Conservation (phyloP, 495 filamentous ascomycete genomes). For the Daldinia childiae region DNA sequence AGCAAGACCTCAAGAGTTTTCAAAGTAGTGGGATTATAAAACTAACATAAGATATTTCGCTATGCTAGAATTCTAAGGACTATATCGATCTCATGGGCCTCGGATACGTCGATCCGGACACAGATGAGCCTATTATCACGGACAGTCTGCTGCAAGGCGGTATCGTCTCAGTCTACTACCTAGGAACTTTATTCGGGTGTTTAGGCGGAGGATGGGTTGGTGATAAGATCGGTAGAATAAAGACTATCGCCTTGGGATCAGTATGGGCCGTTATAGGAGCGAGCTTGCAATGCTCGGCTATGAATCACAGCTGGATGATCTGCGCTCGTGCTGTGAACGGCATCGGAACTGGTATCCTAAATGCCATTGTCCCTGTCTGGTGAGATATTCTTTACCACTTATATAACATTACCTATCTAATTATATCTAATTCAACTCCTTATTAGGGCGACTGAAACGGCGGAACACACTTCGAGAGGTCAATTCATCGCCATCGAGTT, state of each 20-base stretch:
- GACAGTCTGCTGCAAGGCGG: slow-evolving; percentile 73
- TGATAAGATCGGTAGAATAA: slow-evolving; percentile 69
- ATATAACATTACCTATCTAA: not conserved
- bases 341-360: slow-evolving; percentile 77
- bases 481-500: slow-evolving; percentile 79
- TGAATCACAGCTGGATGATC: slow-evolving; percentile 76
- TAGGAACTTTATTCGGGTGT: slow-evolving; percentile 71
- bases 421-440: slow-evolving; percentile 10
- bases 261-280: slow-evolving; percentile 68
- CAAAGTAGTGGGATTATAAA: not conserved
- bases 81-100: slow-evolving; percentile 74
- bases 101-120: slow-evolving; percentile 63
- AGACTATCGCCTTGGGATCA: slow-evolving; percentile 66
- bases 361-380: slow-evolving; percentile 76
- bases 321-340: slow-evolving; percentile 72
- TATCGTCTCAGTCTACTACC: slow-evolving; percentile 75
- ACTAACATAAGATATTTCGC: not conserved
- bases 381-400: slow-evolving; percentile 10
- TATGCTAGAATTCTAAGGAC: slow-evolving; percentile 58
- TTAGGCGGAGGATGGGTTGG: slow-evolving; percentile 69
- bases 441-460: slow-evolving; percentile 67
- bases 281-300: slow-evolving; percentile 67
- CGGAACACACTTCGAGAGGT: slow-evolving; percentile 72
- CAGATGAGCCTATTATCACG: slow-evolving; percentile 62
- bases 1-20: not conserved